A percentile compares a stretch with the other conserved stretches of the same genome.
These are phyloP conservation scores for Dianthus caryophyllus DNA, from an alignment of 148 eudicot genomes.

Conservation along the genomic window DNA sequence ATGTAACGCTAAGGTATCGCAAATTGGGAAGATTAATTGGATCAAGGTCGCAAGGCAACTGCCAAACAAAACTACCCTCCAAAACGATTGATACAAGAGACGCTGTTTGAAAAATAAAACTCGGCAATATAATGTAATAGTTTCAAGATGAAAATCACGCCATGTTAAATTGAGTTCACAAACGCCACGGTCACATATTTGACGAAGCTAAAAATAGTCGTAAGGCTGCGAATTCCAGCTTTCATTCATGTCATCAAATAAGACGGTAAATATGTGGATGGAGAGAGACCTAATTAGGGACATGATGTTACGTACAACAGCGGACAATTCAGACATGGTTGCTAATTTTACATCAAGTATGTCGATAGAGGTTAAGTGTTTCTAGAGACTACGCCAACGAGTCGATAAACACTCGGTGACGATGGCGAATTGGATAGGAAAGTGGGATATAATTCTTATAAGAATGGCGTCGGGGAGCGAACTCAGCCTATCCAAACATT, in stretches of 20 bases:
- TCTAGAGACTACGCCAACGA: background rate
- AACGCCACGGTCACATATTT: background rate
- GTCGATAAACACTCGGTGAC: background rate
- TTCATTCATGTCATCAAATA: too few relatives aligned
- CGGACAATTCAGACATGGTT: too few relatives aligned
- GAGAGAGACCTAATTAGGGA: too few relatives aligned
- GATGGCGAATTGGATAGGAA: background rate
- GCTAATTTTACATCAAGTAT: too few relatives aligned
- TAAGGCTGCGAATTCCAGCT: background rate
- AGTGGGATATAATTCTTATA: background rate
- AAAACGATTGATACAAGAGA: background rate
- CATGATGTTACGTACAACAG: too few relatives aligned
- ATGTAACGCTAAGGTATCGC: background rate
- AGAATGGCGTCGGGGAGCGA: background rate
- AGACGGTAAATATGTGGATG: too few relatives aligned
- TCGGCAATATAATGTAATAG: background rate
- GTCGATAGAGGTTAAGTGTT: too few relatives aligned
- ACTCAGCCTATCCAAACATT: conserved; percentile 4
- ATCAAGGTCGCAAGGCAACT: background rate
- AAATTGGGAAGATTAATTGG: background rate
- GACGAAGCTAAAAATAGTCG: background rate
- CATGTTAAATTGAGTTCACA: background rate
- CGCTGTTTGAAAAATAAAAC: too few relatives aligned
- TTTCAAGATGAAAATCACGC: background rate
- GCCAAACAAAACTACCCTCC: background rate